A percentile compares a stretch with the other conserved stretches of the same genome.
Evolutionary conservation across 1,284 basidiomycete genomes (phyloP).

Genomic region (Anthracocystis setariae): DNA sequence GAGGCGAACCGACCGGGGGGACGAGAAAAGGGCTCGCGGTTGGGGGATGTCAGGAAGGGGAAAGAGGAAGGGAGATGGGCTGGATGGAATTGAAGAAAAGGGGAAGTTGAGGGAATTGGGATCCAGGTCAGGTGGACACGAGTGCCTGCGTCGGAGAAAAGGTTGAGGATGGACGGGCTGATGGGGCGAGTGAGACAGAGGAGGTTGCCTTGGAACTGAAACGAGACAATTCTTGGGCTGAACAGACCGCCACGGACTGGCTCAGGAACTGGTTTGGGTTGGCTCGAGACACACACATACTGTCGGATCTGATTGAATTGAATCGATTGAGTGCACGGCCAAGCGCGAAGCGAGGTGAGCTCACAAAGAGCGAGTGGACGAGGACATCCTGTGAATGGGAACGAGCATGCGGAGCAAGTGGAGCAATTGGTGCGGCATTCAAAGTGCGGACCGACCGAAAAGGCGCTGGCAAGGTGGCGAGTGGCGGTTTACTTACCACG

Average conservation of each 20-base stretch:
- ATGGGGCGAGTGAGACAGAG: slow-evolving; percentile 11
- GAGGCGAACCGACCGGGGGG: slow-evolving; percentile 1
- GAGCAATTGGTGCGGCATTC: neutral
- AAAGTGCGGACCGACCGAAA: neutral
- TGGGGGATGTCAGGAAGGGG: slow-evolving; percentile 1
- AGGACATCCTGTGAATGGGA: too few species aligned
- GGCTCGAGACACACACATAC: too few species aligned
- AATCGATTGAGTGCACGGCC: neutral
- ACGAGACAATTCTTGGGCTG: neutral
- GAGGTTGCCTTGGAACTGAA: neutral
- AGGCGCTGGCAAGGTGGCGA: too few species aligned
- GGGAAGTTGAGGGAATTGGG: neutral
- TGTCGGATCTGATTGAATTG: neutral
- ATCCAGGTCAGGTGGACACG: neutral
- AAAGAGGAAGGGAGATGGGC: neutral
- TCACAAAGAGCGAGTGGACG: too few species aligned
- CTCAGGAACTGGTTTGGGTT: neutral
- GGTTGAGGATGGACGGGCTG: neutral
- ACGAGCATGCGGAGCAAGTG: neutral
- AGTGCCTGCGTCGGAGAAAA: neutral
- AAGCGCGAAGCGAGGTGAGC: too few species aligned
- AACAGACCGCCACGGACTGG: neutral
- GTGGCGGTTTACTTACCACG: neutral
- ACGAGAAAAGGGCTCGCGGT: neutral
- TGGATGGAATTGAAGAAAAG: neutral